Base-by-base conservation (phyloP, 2,329 filamentous ascomycete species). In the Alternaria triticina region DNA sequence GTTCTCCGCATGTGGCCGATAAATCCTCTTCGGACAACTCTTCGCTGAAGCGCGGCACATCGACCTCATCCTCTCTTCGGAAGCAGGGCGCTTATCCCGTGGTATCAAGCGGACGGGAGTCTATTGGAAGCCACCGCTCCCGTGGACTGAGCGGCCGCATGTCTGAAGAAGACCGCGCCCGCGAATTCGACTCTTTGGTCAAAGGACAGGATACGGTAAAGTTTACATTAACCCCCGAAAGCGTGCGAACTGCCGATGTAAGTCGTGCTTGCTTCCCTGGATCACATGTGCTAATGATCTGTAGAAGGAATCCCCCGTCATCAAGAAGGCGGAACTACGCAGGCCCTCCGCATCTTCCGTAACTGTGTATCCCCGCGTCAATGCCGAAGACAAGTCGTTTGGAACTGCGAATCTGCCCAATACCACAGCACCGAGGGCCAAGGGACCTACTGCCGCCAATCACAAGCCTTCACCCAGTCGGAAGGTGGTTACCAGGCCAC, bases 181-280 rank as follows among this genome's bases (percentile, higher is more conserved):
- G 79, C 12, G 82, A 85, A 63, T 85, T 85, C 67, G 83, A 85
- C 57, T 78, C 80, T 44, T 77, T 84, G 44, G 79, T 85, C 45
- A 80, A 82, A 68, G 77, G 81, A 17, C 77, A 81, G 47, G 83
- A 85, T 27, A 85, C 83, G 6, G 81, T 85, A 22, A 85, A 85
- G 69, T 84, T 82, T 70, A 85, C 83, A 7, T 72, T 85, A 57
- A 85, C 83, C 12, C 83, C 83, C 22, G 79, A 83, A 58, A 80
- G 73, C 50, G 81, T 85, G 70, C 80, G 83, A 45, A 83, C 82
- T 57, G 65, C 77, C 17, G 78, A 82, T 59, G 82, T 82, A 72
- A 80, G 82, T 80, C 20, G 46, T 7, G 30, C 3, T 17, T 25
- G 12, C 30, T 33, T 20, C 43, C 43, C 15, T 7, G n/a, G 44